Percentiles rank a stretch among this genome's conserved stretches.
These are phyloP conservation scores for Malassezia pachydermatis DNA, from an alignment of 1,284 basidiomycete genomes.

Conservation along the genomic window DNA sequence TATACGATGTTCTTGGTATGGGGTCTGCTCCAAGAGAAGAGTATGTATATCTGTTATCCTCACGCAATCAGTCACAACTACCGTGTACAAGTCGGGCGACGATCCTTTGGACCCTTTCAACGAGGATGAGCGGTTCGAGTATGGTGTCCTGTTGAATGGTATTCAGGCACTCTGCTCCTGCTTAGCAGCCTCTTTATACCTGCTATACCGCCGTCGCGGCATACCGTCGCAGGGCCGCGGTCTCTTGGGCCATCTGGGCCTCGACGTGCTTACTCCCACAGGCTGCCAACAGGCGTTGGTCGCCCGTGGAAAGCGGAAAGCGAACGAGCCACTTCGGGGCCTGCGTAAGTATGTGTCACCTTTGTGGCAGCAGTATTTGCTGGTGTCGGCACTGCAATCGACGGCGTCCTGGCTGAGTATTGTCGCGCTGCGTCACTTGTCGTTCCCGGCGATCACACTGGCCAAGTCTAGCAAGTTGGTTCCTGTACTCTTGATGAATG, in stretches of 20 bases:
- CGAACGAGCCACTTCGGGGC: background rate
- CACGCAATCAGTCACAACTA: slow-evolving; percentile 30
- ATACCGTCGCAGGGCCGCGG: background rate
- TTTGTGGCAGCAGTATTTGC: slow-evolving; percentile 46
- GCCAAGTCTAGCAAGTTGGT: slow-evolving; percentile 98
- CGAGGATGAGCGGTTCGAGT: slow-evolving; percentile 57
- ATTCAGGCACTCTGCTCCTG: slow-evolving; percentile 73
- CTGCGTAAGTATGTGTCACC: slow-evolving; percentile 53
- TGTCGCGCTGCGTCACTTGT: slow-evolving; percentile 84
- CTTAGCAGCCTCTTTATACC: slow-evolving; percentile 67
- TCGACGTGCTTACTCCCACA: slow-evolving; percentile 29
- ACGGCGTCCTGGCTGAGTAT: slow-evolving; percentile 89
- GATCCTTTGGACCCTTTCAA: slow-evolving; percentile 26
- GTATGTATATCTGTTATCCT: slow-evolving; percentile 9
- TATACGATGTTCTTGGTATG: slow-evolving; percentile 46
- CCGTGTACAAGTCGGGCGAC: slow-evolving; percentile 27
- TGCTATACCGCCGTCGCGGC: slow-evolving; percentile 54
- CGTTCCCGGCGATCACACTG: slow-evolving; percentile 95
- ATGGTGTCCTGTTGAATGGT: slow-evolving; percentile 74
- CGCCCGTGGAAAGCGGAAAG: slow-evolving; percentile 5
- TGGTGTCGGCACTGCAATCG: slow-evolving; percentile 66
- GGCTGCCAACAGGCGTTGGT: slow-evolving; percentile 18
- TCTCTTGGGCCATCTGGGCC: slow-evolving; percentile 22
- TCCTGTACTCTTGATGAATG: slow-evolving; percentile 90
- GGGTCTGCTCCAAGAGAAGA: slow-evolving; percentile 45